phyloP scores from a whole-genome alignment of 208 protist species.

The Naegleria lovaniensis region DNA sequence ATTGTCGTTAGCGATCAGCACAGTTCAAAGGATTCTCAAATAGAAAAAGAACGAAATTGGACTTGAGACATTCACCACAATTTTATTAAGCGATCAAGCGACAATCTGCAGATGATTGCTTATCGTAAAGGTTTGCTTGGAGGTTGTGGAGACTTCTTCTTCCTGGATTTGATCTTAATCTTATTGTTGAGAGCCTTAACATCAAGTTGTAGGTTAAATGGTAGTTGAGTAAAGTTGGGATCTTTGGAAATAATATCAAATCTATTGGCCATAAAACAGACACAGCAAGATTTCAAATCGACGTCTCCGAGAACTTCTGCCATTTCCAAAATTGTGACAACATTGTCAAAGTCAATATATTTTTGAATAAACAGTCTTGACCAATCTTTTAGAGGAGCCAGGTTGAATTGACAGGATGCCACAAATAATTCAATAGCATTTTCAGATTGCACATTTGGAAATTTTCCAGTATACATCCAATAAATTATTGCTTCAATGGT shows the following conservation, averaged over 20 bases:
- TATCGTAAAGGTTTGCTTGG: too few species aligned
- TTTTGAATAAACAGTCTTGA: background rate
- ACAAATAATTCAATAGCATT: background rate
- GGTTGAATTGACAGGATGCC: background rate
- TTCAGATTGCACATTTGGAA: background rate
- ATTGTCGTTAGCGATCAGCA: too few species aligned
- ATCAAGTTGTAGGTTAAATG: background rate
- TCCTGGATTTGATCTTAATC: background rate
- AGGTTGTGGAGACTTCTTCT: background rate
- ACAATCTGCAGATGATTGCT: too few species aligned
- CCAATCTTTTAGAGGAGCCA: background rate
- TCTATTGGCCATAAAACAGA: background rate
- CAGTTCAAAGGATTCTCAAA: too few species aligned
- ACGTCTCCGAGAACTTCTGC: background rate
- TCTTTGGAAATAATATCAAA: background rate
- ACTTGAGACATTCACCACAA: too few species aligned
- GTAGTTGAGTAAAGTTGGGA: background rate
- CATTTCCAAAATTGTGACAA: background rate
- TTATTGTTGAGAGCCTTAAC: background rate
- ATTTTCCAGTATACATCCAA: conserved; percentile 1
- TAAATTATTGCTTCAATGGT: background rate
- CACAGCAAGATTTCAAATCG: background rate
- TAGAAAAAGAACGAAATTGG: too few species aligned
- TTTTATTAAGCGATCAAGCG: too few species aligned
- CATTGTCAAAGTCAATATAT: background rate